These are phyloP conservation scores for Fraxinus platypoda DNA, from an alignment of 305 asterid species.

Conservation along the genomic window DNA sequence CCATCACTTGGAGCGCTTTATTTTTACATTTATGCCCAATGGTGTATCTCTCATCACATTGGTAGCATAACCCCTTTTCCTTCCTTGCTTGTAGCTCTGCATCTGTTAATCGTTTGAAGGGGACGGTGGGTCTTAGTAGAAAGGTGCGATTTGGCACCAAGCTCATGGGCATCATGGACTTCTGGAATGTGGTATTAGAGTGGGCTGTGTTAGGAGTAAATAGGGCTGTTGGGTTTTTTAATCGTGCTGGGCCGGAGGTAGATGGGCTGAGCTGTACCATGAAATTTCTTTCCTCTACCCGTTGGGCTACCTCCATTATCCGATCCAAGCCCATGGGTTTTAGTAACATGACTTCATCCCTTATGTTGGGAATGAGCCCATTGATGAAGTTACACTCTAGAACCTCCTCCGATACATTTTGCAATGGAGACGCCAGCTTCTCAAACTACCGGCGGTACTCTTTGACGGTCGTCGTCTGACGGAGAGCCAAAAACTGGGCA, in stretches of 20 bases:
- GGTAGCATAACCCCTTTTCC: neutral
- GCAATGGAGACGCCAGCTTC: no score
- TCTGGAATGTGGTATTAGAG: rapidly evolving
- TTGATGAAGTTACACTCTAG: no score
- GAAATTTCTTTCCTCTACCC: neutral
- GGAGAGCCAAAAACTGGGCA: no score
- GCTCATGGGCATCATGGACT: rapidly evolving
- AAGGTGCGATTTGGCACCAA: neutral
- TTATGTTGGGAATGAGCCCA: no score
- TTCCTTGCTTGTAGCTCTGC: neutral
- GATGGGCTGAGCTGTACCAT: rapidly evolving
- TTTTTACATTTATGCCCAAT: neutral
- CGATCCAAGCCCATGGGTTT: neutral
- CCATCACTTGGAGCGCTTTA: neutral
- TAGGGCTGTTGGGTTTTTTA: rapidly evolving
- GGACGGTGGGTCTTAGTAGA: rapidly evolving
- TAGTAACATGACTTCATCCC: neutral
- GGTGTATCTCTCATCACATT: neutral
- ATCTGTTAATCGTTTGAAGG: neutral
- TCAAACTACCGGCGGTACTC: no score
- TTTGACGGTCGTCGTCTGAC: no score
- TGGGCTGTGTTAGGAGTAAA: rapidly evolving
- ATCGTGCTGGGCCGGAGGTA: neutral
- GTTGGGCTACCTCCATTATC: neutral
- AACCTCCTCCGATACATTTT: no score